Percentiles rank a stretch among this genome's conserved stretches.
These are phyloP conservation scores for Pholiota conissans DNA, from an alignment of 768 basidiomycete genomes.

Conservation along the genomic window DNA sequence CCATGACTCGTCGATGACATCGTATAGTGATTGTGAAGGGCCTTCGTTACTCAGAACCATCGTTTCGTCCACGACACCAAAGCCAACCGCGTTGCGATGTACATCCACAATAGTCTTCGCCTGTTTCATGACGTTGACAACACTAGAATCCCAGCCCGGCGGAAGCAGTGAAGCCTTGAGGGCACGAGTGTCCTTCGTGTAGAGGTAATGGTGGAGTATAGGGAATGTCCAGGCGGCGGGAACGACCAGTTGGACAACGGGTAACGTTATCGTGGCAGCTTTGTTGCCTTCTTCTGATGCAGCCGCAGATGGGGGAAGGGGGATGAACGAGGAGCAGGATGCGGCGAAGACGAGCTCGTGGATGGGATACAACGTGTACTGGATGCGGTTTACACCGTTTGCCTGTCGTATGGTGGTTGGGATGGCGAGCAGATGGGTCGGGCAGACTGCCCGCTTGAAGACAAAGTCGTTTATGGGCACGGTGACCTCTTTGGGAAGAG, in stretches of 20 bases:
- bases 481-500: neutral
- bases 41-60: neutral
- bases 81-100: neutral
- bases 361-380: conserved; percentile 8
- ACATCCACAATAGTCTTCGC: neutral
- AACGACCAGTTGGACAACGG: conserved; percentile 14
- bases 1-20: conserved; percentile 4
- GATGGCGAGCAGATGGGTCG: conserved; percentile 7
- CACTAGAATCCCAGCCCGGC: neutral
- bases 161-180: neutral
- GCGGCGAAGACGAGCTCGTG: conserved; percentile 18
- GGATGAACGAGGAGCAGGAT: conserved; percentile 16
- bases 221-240: conserved; percentile 17
- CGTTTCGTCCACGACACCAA: neutral
- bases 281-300: conserved; percentile 4
- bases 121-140: neutral
- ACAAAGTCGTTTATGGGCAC: neutral
- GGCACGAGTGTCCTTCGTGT: neutral
- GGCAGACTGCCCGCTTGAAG: neutral
- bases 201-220: neutral
- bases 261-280: conserved; percentile 7
- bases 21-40: neutral
- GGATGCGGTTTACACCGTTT: neutral
- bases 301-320: conserved; percentile 8
- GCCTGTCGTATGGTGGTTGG: neutral